Conservation (phyloP, 352 stramenopile species). For the Phytopythium mirpurense region DNA sequence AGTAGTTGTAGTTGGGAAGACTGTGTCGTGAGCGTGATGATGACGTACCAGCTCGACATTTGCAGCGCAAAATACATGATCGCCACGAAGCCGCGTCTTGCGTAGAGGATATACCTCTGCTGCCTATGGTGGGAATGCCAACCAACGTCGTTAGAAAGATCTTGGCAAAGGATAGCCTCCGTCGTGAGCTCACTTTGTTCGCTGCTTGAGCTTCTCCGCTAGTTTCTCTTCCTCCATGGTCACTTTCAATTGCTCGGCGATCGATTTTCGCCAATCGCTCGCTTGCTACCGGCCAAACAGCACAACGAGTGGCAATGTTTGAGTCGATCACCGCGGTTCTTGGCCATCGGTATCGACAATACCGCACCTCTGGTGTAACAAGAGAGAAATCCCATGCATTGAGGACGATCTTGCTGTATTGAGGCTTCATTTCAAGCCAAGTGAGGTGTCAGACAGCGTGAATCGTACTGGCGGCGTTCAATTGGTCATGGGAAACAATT, state of each 20-base stretch:
- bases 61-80: slow-evolving; percentile 65
- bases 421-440: slow-evolving; percentile 20
- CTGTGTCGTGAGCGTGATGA: slow-evolving; percentile 67
- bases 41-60: slow-evolving; percentile 59
- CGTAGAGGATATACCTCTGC: slow-evolving; percentile 56
- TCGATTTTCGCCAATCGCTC: slow-evolving; percentile 47
- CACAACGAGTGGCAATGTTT: not conserved
- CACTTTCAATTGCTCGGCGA: slow-evolving; percentile 57
- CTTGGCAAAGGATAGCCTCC: not conserved
- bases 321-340: not conserved
- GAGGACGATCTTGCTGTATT: slow-evolving; percentile 53
- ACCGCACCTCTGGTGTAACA: slow-evolving; percentile 31
- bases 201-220: slow-evolving; percentile 33
- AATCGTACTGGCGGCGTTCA: not conserved
- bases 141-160: not conserved
- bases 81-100: slow-evolving; percentile 35
- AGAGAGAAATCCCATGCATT: slow-evolving; percentile 75
- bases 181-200: slow-evolving; percentile 29
- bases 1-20: slow-evolving; percentile 48
- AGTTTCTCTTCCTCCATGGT: slow-evolving; percentile 51
- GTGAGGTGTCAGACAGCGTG: not conserved
- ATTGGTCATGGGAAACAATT: not conserved
- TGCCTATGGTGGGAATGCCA: slow-evolving; percentile 12
- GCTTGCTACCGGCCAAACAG: slow-evolving; percentile 32
- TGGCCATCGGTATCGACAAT: not conserved